Conservation (phyloP, 202 grass and related monocot genomes). For the Schoenoplectus triqueter region DNA sequence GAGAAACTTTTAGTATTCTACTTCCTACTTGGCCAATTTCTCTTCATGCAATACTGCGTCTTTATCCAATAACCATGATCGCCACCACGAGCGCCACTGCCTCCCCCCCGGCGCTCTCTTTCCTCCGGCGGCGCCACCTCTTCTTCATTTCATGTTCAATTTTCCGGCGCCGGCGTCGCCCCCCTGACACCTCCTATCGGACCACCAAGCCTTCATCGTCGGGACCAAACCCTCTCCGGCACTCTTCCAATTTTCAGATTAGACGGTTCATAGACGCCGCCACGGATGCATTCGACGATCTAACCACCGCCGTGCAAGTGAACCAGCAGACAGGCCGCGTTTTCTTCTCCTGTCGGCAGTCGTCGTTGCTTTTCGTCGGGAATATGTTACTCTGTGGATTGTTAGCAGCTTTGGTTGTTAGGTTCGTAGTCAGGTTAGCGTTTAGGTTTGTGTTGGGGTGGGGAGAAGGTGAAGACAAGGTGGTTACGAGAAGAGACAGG, state of each 20-base stretch:
- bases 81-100: neutral
- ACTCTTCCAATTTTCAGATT: constrained; percentile 46
- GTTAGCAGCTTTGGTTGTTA: constrained; percentile 47
- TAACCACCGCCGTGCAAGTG: constrained; percentile 55
- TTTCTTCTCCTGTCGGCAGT: constrained; percentile 78
- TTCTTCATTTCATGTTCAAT: constrained; percentile 13
- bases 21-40: too few species aligned
- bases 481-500: constrained; percentile 68
- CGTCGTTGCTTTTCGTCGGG: constrained; percentile 64
- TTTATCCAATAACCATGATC: neutral
- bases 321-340: constrained; percentile 53
- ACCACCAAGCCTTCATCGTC: constrained; percentile 27
- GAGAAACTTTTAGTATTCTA: too few species aligned
- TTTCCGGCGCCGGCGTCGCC: constrained; percentile 32
- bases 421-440: constrained; percentile 51
- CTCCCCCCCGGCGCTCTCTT: constrained; percentile 25
- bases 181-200: neutral
- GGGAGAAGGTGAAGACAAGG: constrained; percentile 24
- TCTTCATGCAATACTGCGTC: neutral
- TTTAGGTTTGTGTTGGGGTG: constrained; percentile 42
- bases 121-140: constrained; percentile 35
- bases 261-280: constrained; percentile 58
- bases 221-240: constrained; percentile 46
- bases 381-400: constrained; percentile 60
- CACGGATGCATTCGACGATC: constrained; percentile 64